Evolutionary conservation across 495 filamentous ascomycete species (phyloP).

Genomic region (Hypoxylon crocopeplum): DNA sequence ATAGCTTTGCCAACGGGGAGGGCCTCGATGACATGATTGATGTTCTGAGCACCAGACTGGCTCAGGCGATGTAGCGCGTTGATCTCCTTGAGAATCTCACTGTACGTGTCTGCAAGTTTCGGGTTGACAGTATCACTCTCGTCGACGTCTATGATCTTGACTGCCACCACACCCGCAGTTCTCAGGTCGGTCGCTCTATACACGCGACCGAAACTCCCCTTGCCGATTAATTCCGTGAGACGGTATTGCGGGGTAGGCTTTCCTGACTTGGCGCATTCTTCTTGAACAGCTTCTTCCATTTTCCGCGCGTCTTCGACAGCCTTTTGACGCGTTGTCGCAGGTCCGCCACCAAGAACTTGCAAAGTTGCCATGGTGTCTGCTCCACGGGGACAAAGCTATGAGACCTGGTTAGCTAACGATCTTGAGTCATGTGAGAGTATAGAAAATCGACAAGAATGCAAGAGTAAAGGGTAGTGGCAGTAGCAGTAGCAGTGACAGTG

Average conservation of each 20-base stretch:
- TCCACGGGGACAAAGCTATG: background rate
- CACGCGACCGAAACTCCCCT: conserved; percentile 93
- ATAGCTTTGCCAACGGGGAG: conserved; percentile 84
- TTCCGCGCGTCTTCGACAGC: conserved; percentile 62
- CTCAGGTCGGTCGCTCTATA: conserved; percentile 76
- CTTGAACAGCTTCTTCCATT: conserved; percentile 58
- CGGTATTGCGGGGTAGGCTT: conserved; percentile 66
- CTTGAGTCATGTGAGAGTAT: background rate
- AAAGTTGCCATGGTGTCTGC: conserved; percentile 47
- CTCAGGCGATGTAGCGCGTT: conserved; percentile 83
- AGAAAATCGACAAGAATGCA: background rate
- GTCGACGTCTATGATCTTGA: conserved; percentile 97
- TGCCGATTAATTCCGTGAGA: conserved; percentile 90
- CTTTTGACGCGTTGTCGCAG: conserved; percentile 52
- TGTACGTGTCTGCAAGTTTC: conserved; percentile 78
- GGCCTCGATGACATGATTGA: conserved; percentile 89
- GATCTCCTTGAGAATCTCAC: conserved; percentile 88
- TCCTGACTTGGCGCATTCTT: conserved; percentile 55
- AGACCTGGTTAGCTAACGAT: conserved; percentile 1
- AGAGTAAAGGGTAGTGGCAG: too few species aligned
- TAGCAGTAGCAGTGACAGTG: too few species aligned
- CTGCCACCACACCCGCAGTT: conserved; percentile 74
- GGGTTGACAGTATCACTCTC: conserved; percentile 77
- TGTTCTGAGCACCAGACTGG: conserved; percentile 83
- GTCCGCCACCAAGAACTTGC: conserved; percentile 48